Base-by-base conservation (phyloP, 352 stramenopile species). In the Pythium brachiatum region DNA sequence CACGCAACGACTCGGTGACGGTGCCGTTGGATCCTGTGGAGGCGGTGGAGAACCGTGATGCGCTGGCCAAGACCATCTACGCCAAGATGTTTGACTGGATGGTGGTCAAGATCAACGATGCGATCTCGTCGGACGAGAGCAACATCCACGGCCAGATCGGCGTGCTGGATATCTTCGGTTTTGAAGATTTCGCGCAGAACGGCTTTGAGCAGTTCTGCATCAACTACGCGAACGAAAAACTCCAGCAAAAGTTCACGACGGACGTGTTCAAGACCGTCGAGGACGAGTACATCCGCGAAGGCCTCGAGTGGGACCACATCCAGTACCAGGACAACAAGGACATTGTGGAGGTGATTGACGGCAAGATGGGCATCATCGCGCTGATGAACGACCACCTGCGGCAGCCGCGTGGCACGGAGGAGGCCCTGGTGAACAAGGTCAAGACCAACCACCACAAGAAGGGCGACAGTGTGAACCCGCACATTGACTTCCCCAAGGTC, bases 81-180 rank as follows among this genome's bases (percentile, higher is more conserved):
- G 97, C 93, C 1, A 97, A 96, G 72, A 85, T 99, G 66, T 99
- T 99, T 62, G 79, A 98, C 66, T 99, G 96, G 96, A 94, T 99
- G 68, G 96, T 99, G 52, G 77, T 91, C 53, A 89, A 86, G 52
- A 92, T 96, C 66, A 96, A 96, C 66, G 60, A 55, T 26, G 88
- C 88, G 18, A 96, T 96, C 63, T 89, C 80, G 61, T 86, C 82
- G n/a, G 79, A 90, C 21, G 83, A 89, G n/a, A 73, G 62, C 32
- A 25, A 56, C 20, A 91, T 90, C 52, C 79, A 83, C 48, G 87
- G 84, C 26, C 81, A 94, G 38, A 98, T 98, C 44, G 97, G 97
- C 57, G 96, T 99, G 34, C 75, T 99, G 53, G 97, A 99, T 92
- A 99, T 99, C 71, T 99, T 99, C 71, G 97, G 97, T 36, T 99